These are phyloP conservation scores for Aureobasidium pullulans DNA, from an alignment of 2,329 filamentous ascomycete species.

Conservation along the genomic window DNA sequence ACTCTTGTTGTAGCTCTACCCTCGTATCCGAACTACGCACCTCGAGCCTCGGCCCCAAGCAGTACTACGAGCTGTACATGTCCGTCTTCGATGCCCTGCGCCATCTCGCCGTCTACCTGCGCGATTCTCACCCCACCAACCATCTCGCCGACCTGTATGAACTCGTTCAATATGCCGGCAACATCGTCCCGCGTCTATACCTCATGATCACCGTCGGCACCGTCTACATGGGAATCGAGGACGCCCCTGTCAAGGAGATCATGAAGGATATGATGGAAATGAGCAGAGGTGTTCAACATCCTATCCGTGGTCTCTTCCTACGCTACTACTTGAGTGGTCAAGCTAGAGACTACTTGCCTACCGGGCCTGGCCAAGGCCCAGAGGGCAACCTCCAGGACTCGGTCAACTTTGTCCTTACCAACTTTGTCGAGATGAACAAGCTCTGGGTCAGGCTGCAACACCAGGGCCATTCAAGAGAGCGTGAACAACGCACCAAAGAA, in stretches of 20 bases:
- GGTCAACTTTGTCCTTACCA: slow-evolving; percentile 95
- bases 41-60: slow-evolving; percentile 93
- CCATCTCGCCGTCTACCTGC: slow-evolving; percentile 91
- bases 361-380: slow-evolving; percentile 75
- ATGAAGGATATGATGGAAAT: slow-evolving; percentile 99
- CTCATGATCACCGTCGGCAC: slow-evolving; percentile 99
- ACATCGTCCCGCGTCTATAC: slow-evolving; percentile 92
- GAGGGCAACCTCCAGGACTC: slow-evolving; percentile 96
- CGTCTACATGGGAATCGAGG: slow-evolving; percentile 97
- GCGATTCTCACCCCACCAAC: slow-evolving; percentile 95
- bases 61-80: slow-evolving; percentile 99
- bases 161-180: slow-evolving; percentile 94
- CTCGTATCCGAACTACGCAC: slow-evolving; percentile 97
- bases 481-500: slow-evolving; percentile 89
- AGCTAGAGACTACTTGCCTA: slow-evolving; percentile 80
- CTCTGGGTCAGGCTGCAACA: slow-evolving; percentile 96
- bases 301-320: slow-evolving; percentile 87
- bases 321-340: slow-evolving; percentile 95
- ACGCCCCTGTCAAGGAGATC: slow-evolving; percentile 97
- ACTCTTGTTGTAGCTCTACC: slow-evolving; percentile 63
- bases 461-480: slow-evolving; percentile 90
- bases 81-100: slow-evolving; percentile 95
- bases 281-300: slow-evolving; percentile 95
- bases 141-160: slow-evolving; percentile 97
- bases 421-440: slow-evolving; percentile 99